A percentile compares a stretch with the other conserved stretches of the same genome.
These are phyloP conservation scores for Neoascochyta sp. DNA, from an alignment of 2,329 filamentous ascomycete species.

Conservation along the genomic window DNA sequence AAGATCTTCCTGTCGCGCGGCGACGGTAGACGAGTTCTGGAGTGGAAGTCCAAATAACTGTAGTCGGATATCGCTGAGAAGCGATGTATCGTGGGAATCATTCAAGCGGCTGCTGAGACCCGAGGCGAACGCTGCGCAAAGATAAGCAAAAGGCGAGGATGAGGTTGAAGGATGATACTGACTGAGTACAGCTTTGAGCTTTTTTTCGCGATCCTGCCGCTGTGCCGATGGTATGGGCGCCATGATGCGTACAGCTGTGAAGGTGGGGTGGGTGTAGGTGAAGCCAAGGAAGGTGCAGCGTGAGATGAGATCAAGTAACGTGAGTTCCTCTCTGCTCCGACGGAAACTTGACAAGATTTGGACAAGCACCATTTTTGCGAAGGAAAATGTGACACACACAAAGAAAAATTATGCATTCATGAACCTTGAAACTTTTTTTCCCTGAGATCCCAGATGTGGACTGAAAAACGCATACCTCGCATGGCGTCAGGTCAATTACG, in stretches of 20 bases:
- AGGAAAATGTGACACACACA: too few species aligned
- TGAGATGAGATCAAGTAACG: too few species aligned
- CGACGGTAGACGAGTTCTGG: constrained; percentile 18
- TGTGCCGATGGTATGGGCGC: constrained; percentile 17
- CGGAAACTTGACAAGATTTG: too few species aligned
- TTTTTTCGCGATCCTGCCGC: constrained; percentile 36
- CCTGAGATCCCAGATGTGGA: too few species aligned
- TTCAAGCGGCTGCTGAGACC: constrained; percentile 24
- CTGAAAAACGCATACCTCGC: too few species aligned
- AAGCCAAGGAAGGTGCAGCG: too few species aligned
- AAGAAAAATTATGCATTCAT: too few species aligned
- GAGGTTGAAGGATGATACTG: constrained; percentile 5
- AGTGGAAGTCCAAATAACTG: constrained; percentile 44
- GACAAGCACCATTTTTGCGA: too few species aligned
- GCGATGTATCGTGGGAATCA: constrained; percentile 12
- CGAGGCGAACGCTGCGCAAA: constrained; percentile 31
- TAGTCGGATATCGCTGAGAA: constrained; percentile 35
- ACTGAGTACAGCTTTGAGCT: constrained; percentile 32
- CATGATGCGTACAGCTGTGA: constrained; percentile 15
- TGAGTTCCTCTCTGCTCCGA: too few species aligned
- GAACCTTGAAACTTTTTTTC: too few species aligned
- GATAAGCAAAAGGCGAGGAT: constrained; percentile 6
- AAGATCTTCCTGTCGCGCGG: constrained; percentile 46
- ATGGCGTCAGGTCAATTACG: too few species aligned
- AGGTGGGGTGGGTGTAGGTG: background rate